A percentile compares a stretch with the other conserved stretches of the same genome.
Evolutionary conservation across 2,329 filamentous ascomycete species (phyloP).

Genomic region (Aspergillus hiratsukae): DNA sequence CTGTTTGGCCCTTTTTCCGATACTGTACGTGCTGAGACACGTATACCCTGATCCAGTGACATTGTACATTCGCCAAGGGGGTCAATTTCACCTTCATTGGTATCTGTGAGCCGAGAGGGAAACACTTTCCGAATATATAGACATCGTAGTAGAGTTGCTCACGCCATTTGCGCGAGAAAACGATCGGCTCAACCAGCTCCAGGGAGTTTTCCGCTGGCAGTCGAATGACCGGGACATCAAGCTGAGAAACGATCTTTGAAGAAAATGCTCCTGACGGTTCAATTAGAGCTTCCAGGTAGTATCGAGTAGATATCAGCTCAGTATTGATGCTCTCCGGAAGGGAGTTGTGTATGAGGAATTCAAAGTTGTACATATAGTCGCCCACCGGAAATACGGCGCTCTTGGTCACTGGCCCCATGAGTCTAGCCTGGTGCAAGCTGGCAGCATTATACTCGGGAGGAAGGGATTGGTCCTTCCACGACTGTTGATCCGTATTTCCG

Average conservation of each 20-base stretch:
- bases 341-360: slow-evolving; percentile 73
- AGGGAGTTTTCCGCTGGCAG: slow-evolving; percentile 82
- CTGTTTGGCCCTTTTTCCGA: slow-evolving; percentile 72
- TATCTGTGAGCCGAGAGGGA: slow-evolving; percentile 79
- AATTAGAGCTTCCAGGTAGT: slow-evolving; percentile 78
- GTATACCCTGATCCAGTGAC: slow-evolving; percentile 86
- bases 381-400: slow-evolving; percentile 70
- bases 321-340: slow-evolving; percentile 80
- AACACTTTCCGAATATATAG: slow-evolving; percentile 91
- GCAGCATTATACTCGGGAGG: not conserved
- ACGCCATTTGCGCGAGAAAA: slow-evolving; percentile 89
- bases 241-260: slow-evolving; percentile 74
- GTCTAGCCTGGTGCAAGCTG: not conserved
- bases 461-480: not conserved
- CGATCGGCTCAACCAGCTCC: slow-evolving; percentile 88
- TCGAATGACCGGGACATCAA: slow-evolving; percentile 78
- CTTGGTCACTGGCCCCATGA: slow-evolving; percentile 28
- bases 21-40: slow-evolving; percentile 90
- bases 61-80: slow-evolving; percentile 85
- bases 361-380: slow-evolving; percentile 71
- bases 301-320: slow-evolving; percentile 80
- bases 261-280: slow-evolving; percentile 87
- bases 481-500: not conserved
- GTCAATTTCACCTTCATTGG: slow-evolving; percentile 93
- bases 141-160: slow-evolving; percentile 95